A percentile compares a stretch with the other conserved stretches of the same genome.
These are phyloP conservation scores for Chenopodium formosanum DNA, from an alignment of 148 eudicot genomes.

Conservation along the genomic window DNA sequence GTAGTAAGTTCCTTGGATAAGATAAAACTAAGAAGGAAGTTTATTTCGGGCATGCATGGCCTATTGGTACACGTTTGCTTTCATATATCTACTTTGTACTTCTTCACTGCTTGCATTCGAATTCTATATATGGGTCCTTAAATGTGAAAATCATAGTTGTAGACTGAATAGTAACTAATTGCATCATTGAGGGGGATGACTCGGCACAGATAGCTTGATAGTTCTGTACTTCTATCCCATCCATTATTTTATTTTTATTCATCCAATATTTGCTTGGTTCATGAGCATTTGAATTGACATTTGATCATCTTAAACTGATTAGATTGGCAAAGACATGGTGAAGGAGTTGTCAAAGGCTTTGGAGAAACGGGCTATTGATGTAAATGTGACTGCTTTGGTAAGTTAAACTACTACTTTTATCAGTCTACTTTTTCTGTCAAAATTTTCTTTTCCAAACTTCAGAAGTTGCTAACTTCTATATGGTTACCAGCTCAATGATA, in stretches of 20 bases:
- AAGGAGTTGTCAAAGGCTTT: constrained; percentile 37
- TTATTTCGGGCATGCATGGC: background rate
- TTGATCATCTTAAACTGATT: constrained; percentile 4
- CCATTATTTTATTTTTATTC: no score
- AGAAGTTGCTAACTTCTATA: constrained; percentile 15
- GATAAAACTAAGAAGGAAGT: background rate
- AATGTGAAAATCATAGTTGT: background rate
- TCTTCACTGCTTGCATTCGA: background rate
- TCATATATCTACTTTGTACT: background rate
- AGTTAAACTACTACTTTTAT: constrained; percentile 12
- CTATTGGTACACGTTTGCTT: background rate
- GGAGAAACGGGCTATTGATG: constrained; percentile 26
- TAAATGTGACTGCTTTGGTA: constrained; percentile 47
- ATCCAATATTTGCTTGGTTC: background rate
- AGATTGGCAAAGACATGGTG: constrained; percentile 44
- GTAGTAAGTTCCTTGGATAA: background rate
- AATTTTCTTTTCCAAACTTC: background rate
- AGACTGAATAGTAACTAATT: background rate
- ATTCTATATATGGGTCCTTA: background rate
- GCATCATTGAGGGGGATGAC: background rate
- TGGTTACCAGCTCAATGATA: constrained; percentile 61
- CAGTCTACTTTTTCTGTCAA: background rate
- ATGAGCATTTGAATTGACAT: constrained; percentile 1
- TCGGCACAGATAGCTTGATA: background rate
- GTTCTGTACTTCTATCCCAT: background rate